Conservation (phyloP, 2,329 filamentous ascomycete genomes). For the Pestalotiopsis sp. region DNA sequence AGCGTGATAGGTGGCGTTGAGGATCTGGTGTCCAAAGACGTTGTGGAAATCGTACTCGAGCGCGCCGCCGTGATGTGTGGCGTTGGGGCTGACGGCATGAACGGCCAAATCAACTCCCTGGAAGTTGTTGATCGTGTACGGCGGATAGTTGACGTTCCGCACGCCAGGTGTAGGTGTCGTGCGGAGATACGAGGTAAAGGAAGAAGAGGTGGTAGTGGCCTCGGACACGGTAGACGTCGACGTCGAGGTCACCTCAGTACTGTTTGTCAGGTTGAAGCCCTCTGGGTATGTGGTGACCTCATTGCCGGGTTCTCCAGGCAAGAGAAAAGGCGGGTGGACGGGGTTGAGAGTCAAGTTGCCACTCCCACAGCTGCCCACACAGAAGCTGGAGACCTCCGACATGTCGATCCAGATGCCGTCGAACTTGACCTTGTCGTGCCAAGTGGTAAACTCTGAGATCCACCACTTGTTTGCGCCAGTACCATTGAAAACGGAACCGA, state of each 20-base stretch:
- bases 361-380: constrained; percentile 72
- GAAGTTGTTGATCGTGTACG: constrained; percentile 76
- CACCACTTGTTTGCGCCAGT: constrained; percentile 70
- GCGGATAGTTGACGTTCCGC: constrained; percentile 72
- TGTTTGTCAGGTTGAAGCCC: constrained; percentile 69
- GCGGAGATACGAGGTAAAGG: constrained; percentile 52
- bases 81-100: constrained; percentile 30
- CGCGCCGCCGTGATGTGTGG: constrained; percentile 73
- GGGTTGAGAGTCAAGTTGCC: constrained; percentile 68
- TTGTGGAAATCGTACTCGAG: constrained; percentile 85
- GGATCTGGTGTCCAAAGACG: constrained; percentile 73
- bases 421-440: constrained; percentile 55
- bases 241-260: constrained; percentile 66
- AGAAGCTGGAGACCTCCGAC: constrained; percentile 66
- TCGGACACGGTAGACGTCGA: constrained; percentile 44
- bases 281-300: constrained; percentile 67
- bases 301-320: constrained; percentile 67
- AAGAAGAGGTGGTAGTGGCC: constrained; percentile 31
- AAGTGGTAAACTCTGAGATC: constrained; percentile 61
- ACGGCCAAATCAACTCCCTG: constrained; percentile 62
- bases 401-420: constrained; percentile 62
- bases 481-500: constrained; percentile 61
- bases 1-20: constrained; percentile 76
- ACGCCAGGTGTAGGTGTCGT: constrained; percentile 64
- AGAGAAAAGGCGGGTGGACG: constrained; percentile 65